phyloP scores from a whole-genome alignment of 805 yeast species.

The Gaillardinia entomophila region DNA sequence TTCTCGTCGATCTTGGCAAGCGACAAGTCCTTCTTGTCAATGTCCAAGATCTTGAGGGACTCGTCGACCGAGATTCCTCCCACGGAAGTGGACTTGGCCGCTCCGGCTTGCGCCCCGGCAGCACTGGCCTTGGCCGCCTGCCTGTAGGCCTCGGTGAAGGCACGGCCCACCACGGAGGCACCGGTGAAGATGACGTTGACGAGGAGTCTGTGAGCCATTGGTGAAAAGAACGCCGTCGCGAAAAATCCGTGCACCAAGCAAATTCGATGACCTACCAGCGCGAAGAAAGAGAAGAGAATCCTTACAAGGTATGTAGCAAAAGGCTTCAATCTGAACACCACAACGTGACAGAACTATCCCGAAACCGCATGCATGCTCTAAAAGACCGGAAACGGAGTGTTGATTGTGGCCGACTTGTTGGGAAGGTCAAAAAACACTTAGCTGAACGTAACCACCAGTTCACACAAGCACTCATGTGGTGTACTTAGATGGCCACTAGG shows the following conservation, averaged over 20 bases:
- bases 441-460: conserved; percentile 47
- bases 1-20: conserved; percentile 60
- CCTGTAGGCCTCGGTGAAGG: conserved; percentile 93
- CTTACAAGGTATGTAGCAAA: conserved; percentile 44
- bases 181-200: conserved; percentile 91
- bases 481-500: conserved; percentile 29
- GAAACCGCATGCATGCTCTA: conserved; percentile 37
- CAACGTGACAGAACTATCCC: conserved; percentile 16
- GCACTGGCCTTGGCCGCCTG: conserved; percentile 96
- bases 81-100: conserved; percentile 45
- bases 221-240: too few relatives aligned
- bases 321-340: conserved; percentile 43
- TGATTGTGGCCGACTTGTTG: conserved; percentile 69
- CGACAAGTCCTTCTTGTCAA: conserved; percentile 53
- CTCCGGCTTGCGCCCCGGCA: conserved; percentile 34
- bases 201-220: conserved; percentile 83
- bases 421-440: conserved; percentile 66
- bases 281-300: neutral
- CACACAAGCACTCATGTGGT: conserved; percentile 40
- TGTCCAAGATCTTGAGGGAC: conserved; percentile 83
- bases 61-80: conserved; percentile 85
- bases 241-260: too few relatives aligned
- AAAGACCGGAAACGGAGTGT: conserved; percentile 74
- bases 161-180: conserved; percentile 91
- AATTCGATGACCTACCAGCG: too few relatives aligned